Evolutionary conservation across 768 basidiomycete species (phyloP).

Genomic region (Pisolithus marmoratus): DNA sequence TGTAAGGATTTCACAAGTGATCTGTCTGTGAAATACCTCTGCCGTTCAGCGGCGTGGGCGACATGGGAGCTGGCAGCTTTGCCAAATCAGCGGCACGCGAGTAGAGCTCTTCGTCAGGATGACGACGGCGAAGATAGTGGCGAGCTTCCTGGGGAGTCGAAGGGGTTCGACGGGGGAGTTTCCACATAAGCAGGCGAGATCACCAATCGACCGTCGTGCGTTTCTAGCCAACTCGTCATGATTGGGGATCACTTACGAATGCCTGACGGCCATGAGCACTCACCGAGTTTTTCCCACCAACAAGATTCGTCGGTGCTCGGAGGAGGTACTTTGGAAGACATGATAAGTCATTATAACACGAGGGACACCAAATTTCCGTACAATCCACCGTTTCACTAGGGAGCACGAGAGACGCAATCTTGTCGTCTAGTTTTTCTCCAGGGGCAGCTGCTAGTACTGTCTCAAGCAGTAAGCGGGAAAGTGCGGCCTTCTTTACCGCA

Average conservation of each 20-base stretch:
- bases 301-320: conserved; percentile 71
- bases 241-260: background rate
- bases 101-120: conserved; percentile 82
- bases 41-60: conserved; percentile 25
- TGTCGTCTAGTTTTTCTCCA: conserved; percentile 67
- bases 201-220: conserved; percentile 11
- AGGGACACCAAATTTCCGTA: conserved; percentile 9
- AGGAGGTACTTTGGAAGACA: conserved; percentile 56
- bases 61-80: conserved; percentile 57
- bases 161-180: conserved; percentile 54
- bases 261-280: conserved; percentile 6
- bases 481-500: conserved; percentile 58
- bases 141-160: conserved; percentile 63
- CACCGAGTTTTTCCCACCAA: conserved; percentile 80
- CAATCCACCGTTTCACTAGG: conserved; percentile 34
- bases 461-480: conserved; percentile 65
- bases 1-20: conserved; percentile 7
- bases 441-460: conserved; percentile 56
- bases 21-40: conserved; percentile 5
- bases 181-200: conserved; percentile 38
- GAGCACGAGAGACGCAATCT: conserved; percentile 54
- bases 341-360: conserved; percentile 3
- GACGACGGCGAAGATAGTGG: conserved; percentile 71
- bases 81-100: conserved; percentile 51
- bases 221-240: conserved; percentile 10